phyloP scores from a whole-genome alignment of 2,329 filamentous ascomycete species.

The Lachnellula hyalina region DNA sequence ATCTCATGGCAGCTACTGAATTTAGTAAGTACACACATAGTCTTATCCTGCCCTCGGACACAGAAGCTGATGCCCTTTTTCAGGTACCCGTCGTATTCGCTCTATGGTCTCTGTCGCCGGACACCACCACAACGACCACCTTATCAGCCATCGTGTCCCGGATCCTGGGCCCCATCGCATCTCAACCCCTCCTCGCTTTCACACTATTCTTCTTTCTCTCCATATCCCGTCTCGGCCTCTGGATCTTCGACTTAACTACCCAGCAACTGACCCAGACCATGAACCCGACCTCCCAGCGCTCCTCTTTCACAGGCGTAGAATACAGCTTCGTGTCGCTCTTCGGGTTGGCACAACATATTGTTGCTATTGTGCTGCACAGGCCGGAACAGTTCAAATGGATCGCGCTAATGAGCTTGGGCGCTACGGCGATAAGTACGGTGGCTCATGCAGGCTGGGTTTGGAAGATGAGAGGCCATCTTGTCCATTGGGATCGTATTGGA shows the following conservation, averaged over 20 bases:
- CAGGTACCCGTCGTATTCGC: slow-evolving; percentile 34
- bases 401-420: slow-evolving; percentile 33
- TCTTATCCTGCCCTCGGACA: neutral
- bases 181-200: slow-evolving; percentile 28
- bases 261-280: slow-evolving; percentile 41
- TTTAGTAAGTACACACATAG: slow-evolving; percentile 27
- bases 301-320: slow-evolving; percentile 40
- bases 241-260: slow-evolving; percentile 41
- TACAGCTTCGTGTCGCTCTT: slow-evolving; percentile 36
- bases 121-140: slow-evolving; percentile 14
- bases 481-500: slow-evolving; percentile 35
- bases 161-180: slow-evolving; percentile 5
- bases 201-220: slow-evolving; percentile 37
- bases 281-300: slow-evolving; percentile 30
- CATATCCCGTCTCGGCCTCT: slow-evolving; percentile 39
- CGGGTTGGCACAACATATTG: slow-evolving; percentile 35
- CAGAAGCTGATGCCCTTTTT: neutral
- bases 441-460: slow-evolving; percentile 37
- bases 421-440: slow-evolving; percentile 30
- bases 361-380: slow-evolving; percentile 34
- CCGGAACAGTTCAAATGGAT: slow-evolving; percentile 38
- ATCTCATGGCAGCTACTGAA: slow-evolving; percentile 37
- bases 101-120: slow-evolving; percentile 29
- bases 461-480: slow-evolving; percentile 35
- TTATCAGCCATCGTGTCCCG: slow-evolving; percentile 9